Percentiles rank a stretch among this genome's conserved stretches.
Evolutionary conservation across 768 basidiomycete genomes (phyloP).

Genomic region (Leucosporidium creatinivorum): DNA sequence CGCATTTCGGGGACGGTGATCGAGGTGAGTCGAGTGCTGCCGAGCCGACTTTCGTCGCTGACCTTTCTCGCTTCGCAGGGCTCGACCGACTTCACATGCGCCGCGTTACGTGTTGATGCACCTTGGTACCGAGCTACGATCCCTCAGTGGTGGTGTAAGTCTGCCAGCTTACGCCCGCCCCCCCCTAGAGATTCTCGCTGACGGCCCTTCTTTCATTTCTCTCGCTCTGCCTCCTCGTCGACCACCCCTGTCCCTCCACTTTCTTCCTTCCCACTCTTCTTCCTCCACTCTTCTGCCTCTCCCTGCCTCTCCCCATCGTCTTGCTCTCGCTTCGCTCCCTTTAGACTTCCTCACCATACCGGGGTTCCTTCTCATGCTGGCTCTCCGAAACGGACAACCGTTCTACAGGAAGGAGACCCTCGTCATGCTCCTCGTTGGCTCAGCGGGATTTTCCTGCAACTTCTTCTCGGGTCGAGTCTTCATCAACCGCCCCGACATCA

Average conservation of each 20-base stretch:
- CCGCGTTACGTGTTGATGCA: constrained; percentile 51
- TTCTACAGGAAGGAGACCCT: constrained; percentile 42
- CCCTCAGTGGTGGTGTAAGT: constrained; percentile 55
- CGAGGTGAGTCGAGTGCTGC: constrained; percentile 48
- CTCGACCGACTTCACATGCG: constrained; percentile 43
- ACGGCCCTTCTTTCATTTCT: too few relatives aligned
- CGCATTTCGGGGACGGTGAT: constrained; percentile 22
- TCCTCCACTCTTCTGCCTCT: too few relatives aligned
- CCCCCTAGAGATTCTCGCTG: too few relatives aligned
- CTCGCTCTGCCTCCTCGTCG: too few relatives aligned
- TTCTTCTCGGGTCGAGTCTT: constrained; percentile 52
- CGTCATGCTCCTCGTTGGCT: constrained; percentile 42
- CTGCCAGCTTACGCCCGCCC: too few relatives aligned
- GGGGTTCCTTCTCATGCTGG: constrained; percentile 58
- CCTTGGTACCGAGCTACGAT: constrained; percentile 71
- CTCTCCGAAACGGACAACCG: constrained; percentile 51
- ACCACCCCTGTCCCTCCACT: too few relatives aligned
- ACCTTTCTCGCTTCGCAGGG: neutral
- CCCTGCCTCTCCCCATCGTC: neutral
- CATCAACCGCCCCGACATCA: constrained; percentile 51
- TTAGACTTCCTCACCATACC: constrained; percentile 61
- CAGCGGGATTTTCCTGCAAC: constrained; percentile 61
- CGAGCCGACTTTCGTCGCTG: too few relatives aligned
- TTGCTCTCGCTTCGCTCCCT: neutral
- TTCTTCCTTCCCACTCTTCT: too few relatives aligned